These are phyloP conservation scores for Syzygium syzygioides DNA, from an alignment of 441 rosid genomes.

Conservation along the genomic window DNA sequence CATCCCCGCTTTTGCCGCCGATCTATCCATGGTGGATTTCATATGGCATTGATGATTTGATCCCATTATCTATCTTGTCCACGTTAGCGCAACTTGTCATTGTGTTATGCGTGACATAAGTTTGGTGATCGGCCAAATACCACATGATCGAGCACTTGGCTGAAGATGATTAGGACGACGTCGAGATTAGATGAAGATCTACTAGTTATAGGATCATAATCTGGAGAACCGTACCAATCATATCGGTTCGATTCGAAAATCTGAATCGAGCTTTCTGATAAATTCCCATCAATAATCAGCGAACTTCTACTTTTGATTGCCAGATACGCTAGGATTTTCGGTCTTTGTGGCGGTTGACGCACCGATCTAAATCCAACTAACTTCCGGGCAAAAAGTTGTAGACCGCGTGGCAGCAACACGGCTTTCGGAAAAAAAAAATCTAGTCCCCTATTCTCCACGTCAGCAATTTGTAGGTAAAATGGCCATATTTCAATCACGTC, in stretches of 20 bases:
- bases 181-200: background rate
- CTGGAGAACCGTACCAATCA: rapidly evolving
- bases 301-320: background rate
- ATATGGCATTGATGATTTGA: background rate
- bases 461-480: background rate
- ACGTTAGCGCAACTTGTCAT: background rate
- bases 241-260: background rate
- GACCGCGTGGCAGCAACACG: rapidly evolving
- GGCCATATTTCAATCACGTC: background rate
- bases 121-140: background rate
- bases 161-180: background rate
- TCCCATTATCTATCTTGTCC: background rate
- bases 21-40: background rate
- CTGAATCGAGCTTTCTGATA: rapidly evolving
- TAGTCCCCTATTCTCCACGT: rapidly evolving
- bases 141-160: too few species aligned
- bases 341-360: rapidly evolving
- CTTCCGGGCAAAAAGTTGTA: background rate
- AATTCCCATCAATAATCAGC: background rate
- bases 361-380: rapidly evolving
- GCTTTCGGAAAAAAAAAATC: background rate
- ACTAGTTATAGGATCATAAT: background rate
- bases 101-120: background rate
- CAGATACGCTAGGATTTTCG: rapidly evolving
- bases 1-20: background rate